Evolutionary conservation across 257 asterid genomes (phyloP).

Genomic region (Fraxinus americana): DNA sequence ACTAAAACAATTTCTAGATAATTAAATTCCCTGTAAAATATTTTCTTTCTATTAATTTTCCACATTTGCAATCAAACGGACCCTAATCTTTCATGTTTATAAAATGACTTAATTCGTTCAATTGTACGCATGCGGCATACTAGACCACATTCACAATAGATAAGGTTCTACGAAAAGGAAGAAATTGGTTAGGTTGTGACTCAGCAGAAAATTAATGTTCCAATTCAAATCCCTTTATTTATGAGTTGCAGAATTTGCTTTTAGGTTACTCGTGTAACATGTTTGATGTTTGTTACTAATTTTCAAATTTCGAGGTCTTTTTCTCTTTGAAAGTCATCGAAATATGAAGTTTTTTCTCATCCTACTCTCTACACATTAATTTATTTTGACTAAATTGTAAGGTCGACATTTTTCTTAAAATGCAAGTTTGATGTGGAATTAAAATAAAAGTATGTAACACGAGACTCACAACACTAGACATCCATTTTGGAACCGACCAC

Average conservation of each 20-base stretch:
- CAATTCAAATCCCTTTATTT: neutral
- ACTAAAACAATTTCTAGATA: too few relatives aligned
- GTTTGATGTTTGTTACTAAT: neutral
- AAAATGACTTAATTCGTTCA: too few relatives aligned
- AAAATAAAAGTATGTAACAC: neutral
- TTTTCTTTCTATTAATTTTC: too few relatives aligned
- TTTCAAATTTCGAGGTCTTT: neutral
- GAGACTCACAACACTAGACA: neutral
- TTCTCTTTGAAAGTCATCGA: neutral
- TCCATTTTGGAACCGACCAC: too few relatives aligned
- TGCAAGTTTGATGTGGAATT: neutral
- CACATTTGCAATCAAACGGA: too few relatives aligned
- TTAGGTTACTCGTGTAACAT: too few relatives aligned
- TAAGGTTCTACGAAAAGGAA: neutral
- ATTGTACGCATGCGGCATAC: neutral
- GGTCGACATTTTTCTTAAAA: neutral
- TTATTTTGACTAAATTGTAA: neutral
- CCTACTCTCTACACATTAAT: neutral
- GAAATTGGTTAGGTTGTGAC: neutral
- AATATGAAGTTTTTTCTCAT: neutral
- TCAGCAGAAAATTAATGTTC: neutral
- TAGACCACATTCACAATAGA: neutral
- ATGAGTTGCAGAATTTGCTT: neutral
- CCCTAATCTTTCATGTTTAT: too few relatives aligned
- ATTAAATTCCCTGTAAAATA: too few relatives aligned